Conservation (phyloP, 1,284 basidiomycete species). For the Kalmanozyma brasiliensis region DNA sequence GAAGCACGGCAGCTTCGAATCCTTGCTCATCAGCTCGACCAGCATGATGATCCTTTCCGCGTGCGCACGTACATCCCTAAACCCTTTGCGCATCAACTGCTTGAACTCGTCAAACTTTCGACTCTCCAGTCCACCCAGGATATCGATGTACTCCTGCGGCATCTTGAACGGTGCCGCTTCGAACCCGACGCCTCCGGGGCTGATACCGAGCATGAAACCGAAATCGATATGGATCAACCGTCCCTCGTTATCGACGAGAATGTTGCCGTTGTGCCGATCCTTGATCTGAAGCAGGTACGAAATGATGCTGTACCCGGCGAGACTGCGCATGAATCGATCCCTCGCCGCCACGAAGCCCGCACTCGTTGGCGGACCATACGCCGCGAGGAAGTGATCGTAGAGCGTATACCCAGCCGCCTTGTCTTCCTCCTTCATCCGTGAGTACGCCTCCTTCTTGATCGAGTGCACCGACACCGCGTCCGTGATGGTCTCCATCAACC, state of each 20-base stretch:
- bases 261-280: conserved; percentile 98
- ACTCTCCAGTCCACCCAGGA: conserved; percentile 86
- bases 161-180: conserved; percentile 99
- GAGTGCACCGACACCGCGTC: conserved; percentile 98
- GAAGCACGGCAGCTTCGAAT: conserved; percentile 93
- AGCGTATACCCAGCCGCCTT: conserved; percentile 59
- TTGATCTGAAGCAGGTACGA: conserved; percentile 98
- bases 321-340: conserved; percentile 84
- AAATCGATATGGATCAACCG: conserved; percentile 96
- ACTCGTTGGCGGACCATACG: conserved; percentile 58
- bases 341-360: conserved; percentile 73
- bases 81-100: conserved; percentile 88
- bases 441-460: conserved; percentile 98
- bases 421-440: conserved; percentile 76
- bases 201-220: conserved; percentile 91
- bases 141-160: conserved; percentile 93
- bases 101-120: conserved; percentile 86
- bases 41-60: conserved; percentile 95
- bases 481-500: conserved; percentile 75
- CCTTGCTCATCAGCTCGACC: conserved; percentile 97
- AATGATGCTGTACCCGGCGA: conserved; percentile 90
- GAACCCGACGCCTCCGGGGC: conserved; percentile 92
- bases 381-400: conserved; percentile 63
- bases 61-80: conserved; percentile 92
- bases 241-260: conserved; percentile 92